A percentile compares a stretch with the other conserved stretches of the same genome.
Conservation (phyloP, 2,329 filamentous ascomycete species). For the Exophiala sp. region DNA sequence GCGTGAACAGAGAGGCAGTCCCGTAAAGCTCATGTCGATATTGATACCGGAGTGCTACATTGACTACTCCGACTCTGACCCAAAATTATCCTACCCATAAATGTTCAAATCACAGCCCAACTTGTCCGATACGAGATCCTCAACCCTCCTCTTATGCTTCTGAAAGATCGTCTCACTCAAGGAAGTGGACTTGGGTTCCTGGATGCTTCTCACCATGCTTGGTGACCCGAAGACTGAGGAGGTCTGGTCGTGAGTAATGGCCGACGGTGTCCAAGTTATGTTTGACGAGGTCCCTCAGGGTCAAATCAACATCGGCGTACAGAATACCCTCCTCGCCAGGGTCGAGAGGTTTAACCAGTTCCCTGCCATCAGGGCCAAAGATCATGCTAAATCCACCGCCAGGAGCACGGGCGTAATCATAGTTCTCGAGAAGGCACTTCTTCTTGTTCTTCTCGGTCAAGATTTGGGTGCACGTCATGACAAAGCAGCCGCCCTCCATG, state of each 20-base stretch:
- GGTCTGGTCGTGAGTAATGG: slow-evolving; percentile 50
- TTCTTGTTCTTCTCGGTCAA: not conserved
- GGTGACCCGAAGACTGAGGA: slow-evolving; percentile 33
- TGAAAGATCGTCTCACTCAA: too few species aligned
- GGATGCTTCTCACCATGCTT: not conserved
- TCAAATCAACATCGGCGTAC: slow-evolving; percentile 48
- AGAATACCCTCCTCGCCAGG: slow-evolving; percentile 48
- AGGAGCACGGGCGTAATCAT: not conserved
- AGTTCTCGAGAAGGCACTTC: not conserved
- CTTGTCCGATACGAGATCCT: too few species aligned
- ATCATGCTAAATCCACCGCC: slow-evolving; percentile 32
- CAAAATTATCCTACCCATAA: too few species aligned
- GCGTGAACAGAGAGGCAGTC: too few species aligned
- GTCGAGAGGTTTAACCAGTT: slow-evolving; percentile 40
- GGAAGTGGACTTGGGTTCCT: too few species aligned
- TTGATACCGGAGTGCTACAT: too few species aligned
- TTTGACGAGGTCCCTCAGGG: slow-evolving; percentile 38
- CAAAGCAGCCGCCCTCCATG: not conserved
- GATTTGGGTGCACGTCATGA: not conserved
- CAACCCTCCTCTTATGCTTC: too few species aligned
- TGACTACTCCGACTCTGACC: too few species aligned
- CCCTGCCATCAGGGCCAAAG: slow-evolving; percentile 51
- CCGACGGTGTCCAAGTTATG: slow-evolving; percentile 45
- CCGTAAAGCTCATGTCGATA: too few species aligned
- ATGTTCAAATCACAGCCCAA: too few species aligned